A percentile compares a stretch with the other conserved stretches of the same genome.
Evolutionary conservation across 2,329 filamentous ascomycete genomes (phyloP).

Genomic region (Beauveria varroae): DNA sequence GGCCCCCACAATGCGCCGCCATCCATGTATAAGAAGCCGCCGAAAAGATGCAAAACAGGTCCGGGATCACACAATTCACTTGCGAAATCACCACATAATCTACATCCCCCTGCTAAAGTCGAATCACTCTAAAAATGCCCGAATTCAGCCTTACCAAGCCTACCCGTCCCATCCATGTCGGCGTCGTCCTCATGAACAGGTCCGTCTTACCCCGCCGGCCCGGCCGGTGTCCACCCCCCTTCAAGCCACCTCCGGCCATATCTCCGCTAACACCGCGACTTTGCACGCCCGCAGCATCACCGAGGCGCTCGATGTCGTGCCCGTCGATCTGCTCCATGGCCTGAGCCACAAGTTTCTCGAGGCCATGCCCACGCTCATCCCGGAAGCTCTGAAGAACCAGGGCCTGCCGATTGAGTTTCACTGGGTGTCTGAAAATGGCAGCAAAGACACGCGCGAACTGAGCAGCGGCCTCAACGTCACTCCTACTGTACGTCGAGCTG

Average conservation of each 20-base stretch:
- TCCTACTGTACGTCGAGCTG: conserved; percentile 20
- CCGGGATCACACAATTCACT: not conserved
- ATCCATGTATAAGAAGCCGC: not conserved
- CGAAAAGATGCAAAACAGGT: not conserved
- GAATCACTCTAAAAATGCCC: no score
- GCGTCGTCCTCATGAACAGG: conserved; percentile 24
- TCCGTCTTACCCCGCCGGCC: conserved; percentile 7
- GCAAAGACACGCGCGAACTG: conserved; percentile 14
- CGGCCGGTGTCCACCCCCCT: no score
- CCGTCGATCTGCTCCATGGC: conserved; percentile 22
- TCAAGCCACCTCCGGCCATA: no score
- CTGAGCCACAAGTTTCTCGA: conserved; percentile 16
- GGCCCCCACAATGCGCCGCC: not conserved
- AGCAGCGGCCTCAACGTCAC: conserved; percentile 22
- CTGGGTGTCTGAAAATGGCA: conserved; percentile 25
- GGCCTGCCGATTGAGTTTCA: conserved; percentile 24
- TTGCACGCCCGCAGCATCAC: conserved; percentile 18
- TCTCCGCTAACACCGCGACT: not conserved
- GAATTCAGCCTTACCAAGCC: conserved; percentile 19
- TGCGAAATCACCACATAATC: not conserved
- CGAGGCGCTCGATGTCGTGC: conserved; percentile 28
- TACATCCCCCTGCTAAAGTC: no score
- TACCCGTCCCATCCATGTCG: conserved; percentile 19
- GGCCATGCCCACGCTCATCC: conserved; percentile 14
- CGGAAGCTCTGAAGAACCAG: conserved; percentile 15